phyloP scores from a whole-genome alignment of 208 protist species.

The Trypanosoma avium region DNA sequence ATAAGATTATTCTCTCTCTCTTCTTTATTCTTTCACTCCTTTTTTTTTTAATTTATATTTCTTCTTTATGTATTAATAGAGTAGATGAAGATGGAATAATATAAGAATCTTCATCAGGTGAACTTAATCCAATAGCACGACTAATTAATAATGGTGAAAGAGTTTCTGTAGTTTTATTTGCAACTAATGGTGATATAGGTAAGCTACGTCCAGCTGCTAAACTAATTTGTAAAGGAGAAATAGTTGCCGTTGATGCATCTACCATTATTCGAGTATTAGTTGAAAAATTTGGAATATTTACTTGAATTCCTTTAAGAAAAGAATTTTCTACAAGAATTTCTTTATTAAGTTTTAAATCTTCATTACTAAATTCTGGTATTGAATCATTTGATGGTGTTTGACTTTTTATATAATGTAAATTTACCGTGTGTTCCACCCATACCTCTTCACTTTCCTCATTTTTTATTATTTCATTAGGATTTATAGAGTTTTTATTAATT shows the following conservation, averaged over 20 bases:
- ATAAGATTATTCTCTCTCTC: no score
- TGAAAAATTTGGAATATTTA: no score
- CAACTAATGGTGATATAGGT: background rate
- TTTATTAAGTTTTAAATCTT: no score
- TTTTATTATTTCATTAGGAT: no score
- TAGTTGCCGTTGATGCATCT: conserved; percentile 5
- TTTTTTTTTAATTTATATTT: background rate
- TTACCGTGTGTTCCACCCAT: background rate
- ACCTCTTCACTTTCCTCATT: background rate
- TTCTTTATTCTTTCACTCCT: background rate
- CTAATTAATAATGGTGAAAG: conserved; percentile 8
- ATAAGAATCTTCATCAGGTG: background rate
- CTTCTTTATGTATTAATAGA: no score
- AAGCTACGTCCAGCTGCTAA: conserved; percentile 1
- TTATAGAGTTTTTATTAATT: no score
- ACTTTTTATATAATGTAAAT: background rate
- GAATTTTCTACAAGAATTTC: no score
- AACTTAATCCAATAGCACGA: background rate
- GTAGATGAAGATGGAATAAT: background rate
- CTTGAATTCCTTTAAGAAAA: no score
- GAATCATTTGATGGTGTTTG: background rate
- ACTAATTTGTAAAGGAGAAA: conserved; percentile 5
- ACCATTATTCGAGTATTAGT: background rate
- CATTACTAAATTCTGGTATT: background rate
- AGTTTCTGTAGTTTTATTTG: background rate